Evolutionary conservation across 2,329 filamentous ascomycete species (phyloP), one percentile per base, ranked within the genome.

Genomic region (Sordariomycetes sp.): DNA sequence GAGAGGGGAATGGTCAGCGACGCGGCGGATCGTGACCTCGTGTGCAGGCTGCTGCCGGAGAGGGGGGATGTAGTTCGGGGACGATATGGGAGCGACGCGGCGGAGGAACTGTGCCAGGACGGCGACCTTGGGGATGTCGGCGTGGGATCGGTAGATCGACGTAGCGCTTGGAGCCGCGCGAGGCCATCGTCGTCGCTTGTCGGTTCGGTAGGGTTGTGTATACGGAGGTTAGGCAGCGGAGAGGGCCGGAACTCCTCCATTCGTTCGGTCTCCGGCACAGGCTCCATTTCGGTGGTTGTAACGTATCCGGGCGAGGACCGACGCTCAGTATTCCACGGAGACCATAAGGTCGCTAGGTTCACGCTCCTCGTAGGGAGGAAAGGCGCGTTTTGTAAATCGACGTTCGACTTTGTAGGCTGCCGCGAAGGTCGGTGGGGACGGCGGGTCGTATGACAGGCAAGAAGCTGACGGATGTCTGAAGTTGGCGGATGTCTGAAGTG

Each of bases 211-310:
- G 63, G 63, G 59, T 69, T 72, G 58, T 74, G 75, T 25, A 80
- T 68, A 59, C 78, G 76, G 52, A 82, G 68, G 34, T 72, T 74
- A 45, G 80, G 78, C 42, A 82, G 70, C 62, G 80, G 80, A 56
- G 79, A 77, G 57, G 80, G 70, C 60, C 75, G 78, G 66, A 85
- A 86, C 67, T 81, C 80, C 74, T 85, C 81, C 77, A 86, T 81
- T 62, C 81, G 76, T 73, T 85, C 80, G 54, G 82, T 83, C 72
- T 86, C 82, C 62, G 82, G 82, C 65, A 86, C 82, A 59, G 82
- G 80, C 69, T 86, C 82, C 82, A 86, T 86, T 63, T 64, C 69
- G 67, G 60, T 52, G 24, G 51, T 52, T 17, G 57, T 15, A 20
- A 36, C 51, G 25, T 39, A 15, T 28, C 39, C 48, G 55, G 48